These are phyloP conservation scores for Phytophthora ohioensis DNA, from an alignment of 352 stramenopile genomes.

Conservation along the genomic window DNA sequence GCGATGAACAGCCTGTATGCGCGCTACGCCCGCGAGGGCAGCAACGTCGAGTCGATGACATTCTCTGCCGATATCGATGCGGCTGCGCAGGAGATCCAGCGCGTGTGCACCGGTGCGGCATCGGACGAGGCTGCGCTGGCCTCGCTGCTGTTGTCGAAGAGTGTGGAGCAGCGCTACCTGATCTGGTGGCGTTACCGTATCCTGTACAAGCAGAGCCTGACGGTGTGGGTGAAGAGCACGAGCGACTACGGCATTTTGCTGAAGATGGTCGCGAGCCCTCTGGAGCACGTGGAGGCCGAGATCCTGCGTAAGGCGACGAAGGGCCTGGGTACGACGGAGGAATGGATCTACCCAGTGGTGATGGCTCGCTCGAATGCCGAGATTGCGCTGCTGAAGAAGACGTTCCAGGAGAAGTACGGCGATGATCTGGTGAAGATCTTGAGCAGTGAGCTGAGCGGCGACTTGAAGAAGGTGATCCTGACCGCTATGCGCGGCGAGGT, in stretches of 20 bases:
- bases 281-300: too few species aligned
- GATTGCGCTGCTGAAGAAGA: conserved; percentile 77
- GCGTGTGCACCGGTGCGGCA: conserved; percentile 13
- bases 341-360: conserved; percentile 50
- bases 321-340: too few species aligned
- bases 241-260: too few species aligned
- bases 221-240: too few species aligned
- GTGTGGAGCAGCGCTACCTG: conserved; percentile 26
- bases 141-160: conserved; percentile 23
- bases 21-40: conserved; percentile 12
- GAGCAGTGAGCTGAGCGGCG: conserved; percentile 55
- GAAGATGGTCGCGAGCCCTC: too few species aligned
- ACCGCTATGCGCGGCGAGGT: conserved; percentile 45
- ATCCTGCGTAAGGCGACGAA: too few species aligned
- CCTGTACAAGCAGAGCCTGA: too few species aligned
- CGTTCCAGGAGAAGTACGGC: conserved; percentile 60
- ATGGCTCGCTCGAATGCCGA: conserved; percentile 64
- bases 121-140: conserved; percentile 26
- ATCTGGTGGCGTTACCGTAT: neutral
- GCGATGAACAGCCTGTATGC: conserved; percentile 18
- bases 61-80: conserved; percentile 48
- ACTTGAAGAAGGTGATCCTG: conserved; percentile 69
- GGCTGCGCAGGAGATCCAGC: conserved; percentile 52
- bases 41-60: conserved; percentile 26
- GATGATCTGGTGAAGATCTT: conserved; percentile 56